Base-by-base conservation (phyloP, 2,329 filamentous ascomycete species). In the Microsporum ferrugineum region DNA sequence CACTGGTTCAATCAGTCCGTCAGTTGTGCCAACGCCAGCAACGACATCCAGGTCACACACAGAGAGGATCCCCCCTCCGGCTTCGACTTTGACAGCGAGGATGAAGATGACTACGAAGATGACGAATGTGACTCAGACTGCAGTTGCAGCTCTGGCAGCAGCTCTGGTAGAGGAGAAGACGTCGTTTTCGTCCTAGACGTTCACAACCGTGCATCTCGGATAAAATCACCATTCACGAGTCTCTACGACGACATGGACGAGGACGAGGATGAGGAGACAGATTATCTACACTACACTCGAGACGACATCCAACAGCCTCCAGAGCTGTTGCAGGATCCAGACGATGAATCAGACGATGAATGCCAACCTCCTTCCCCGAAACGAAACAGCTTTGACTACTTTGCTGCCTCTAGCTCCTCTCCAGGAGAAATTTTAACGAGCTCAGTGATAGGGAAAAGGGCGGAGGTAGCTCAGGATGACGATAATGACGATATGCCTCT, bases 1-100 rank as follows among this genome's bases (percentile, higher is more conserved):
- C 87, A 84, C 67, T 96, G 91, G 91, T 97, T 96, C 86, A 95
- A 96, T 84, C 88, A 91, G 75, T 94, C 90, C 64, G 89, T 96
- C 76, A 86, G 84, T 73, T 88, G 87, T 71, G 88, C 88, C 68
- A 80, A 80, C 72, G 10, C 45, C 6, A 27, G 83, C 63, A 88
- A 91, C 75, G 86, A 89, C 45, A 29, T 51, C 10, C 45, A 66
- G 85, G 83, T 78, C 79, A 84, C 64, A 81, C 80, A 66, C 85
- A 88, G 67, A 85, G 88, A 66, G 82, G 82, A 66, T 74, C 70
- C 62, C 78, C 49, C 43, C 14, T 81, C 83, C 60, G 79, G 75
- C 6, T 78, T 80, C 41, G 74, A 78, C 68, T 80, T 80, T 66
- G 80, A 82, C 62, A 57, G 60, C 34, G 63, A 58, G 58, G 64